These are phyloP conservation scores for Delphinella strobiligena DNA, from an alignment of 2,329 filamentous ascomycete species.

Conservation along the genomic window DNA sequence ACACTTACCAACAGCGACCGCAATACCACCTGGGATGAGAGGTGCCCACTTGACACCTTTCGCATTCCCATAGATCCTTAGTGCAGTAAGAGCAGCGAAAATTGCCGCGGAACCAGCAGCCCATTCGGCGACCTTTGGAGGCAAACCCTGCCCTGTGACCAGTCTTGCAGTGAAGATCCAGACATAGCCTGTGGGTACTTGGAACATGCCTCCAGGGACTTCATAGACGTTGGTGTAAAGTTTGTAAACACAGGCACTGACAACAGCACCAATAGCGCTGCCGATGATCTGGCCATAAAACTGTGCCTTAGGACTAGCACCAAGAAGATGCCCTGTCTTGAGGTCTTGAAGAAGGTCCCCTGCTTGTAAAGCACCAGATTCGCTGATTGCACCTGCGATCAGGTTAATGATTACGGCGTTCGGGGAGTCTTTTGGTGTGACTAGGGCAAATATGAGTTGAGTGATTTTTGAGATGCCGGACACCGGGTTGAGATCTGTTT, in stretches of 20 bases:
- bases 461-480: constrained; percentile 95
- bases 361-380: constrained; percentile 79
- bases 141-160: constrained; percentile 81
- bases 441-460: constrained; percentile 85
- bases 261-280: constrained; percentile 69
- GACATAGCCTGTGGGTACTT: constrained; percentile 88
- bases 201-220: constrained; percentile 79
- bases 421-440: constrained; percentile 67
- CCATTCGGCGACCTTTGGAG: constrained; percentile 70
- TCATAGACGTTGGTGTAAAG: constrained; percentile 84
- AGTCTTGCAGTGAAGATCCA: constrained; percentile 95
- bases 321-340: constrained; percentile 87
- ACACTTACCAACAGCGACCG: constrained; percentile 71
- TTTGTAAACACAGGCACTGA: constrained; percentile 77
- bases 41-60: constrained; percentile 49
- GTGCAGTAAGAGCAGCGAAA: constrained; percentile 58
- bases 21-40: constrained; percentile 82
- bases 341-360: constrained; percentile 95
- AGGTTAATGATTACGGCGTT: constrained; percentile 92
- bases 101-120: constrained; percentile 61
- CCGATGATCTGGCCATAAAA: constrained; percentile 96
- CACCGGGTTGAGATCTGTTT: constrained; percentile 93
- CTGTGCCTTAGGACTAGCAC: constrained; percentile 84
- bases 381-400: constrained; percentile 78
- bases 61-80: constrained; percentile 47